phyloP scores from a whole-genome alignment of 208 protist species.

The Kentomonas sorsogonicus region DNA sequence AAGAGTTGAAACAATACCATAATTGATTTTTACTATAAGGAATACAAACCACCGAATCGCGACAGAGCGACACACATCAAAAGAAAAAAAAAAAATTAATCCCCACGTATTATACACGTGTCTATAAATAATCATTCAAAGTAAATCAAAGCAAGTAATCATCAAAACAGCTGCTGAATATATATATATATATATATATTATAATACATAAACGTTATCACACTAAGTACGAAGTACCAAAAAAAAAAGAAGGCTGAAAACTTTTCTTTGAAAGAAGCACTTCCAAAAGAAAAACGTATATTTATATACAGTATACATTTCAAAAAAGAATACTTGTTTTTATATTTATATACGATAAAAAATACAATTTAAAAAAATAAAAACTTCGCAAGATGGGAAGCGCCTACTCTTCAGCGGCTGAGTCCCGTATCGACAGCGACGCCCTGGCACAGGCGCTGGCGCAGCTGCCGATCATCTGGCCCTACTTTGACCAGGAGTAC shows the following conservation, averaged over 20 bases:
- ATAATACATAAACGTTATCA: neutral
- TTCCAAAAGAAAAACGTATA: no score
- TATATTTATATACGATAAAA: neutral
- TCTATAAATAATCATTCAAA: neutral
- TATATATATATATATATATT: slow-evolving; percentile 6
- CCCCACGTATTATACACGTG: neutral
- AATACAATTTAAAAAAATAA: neutral
- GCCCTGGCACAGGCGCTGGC: no score
- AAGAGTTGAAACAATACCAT: no score
- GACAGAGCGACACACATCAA: no score
- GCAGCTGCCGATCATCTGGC: no score
- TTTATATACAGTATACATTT: neutral
- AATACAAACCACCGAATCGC: no score
- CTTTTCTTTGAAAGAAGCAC: no score
- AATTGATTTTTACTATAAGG: no score
- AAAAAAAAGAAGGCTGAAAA: neutral
- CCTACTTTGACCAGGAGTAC: no score
- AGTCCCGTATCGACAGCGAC: no score
- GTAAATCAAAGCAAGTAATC: neutral
- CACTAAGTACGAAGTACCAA: neutral
- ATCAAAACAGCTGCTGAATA: neutral
- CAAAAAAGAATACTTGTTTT: neutral
- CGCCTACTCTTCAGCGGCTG: no score
- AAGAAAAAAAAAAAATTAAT: slow-evolving; percentile 4
- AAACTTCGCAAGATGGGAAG: no score